Evolutionary conservation across 2,329 filamentous ascomycete species (phyloP).

Genomic region (Cercospora berteroae): DNA sequence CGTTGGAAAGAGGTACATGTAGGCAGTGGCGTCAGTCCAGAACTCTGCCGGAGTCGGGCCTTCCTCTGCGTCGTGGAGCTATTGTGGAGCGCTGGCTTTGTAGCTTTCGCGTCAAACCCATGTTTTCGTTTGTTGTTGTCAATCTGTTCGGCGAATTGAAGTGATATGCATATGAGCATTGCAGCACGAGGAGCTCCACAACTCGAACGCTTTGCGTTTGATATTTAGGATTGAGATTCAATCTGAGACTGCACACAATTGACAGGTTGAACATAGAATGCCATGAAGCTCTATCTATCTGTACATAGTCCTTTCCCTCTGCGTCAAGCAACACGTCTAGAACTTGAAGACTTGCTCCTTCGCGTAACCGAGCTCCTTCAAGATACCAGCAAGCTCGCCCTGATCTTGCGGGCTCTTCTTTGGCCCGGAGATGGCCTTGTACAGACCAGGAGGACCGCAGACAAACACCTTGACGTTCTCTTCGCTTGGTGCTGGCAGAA

Average conservation of each 20-base stretch:
- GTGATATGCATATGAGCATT: neutral
- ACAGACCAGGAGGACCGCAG: slow-evolving; percentile 87
- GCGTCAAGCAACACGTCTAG: slow-evolving; percentile 46
- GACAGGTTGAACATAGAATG: neutral
- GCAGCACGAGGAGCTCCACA: neutral
- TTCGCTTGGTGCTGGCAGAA: slow-evolving; percentile 86
- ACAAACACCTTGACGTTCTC: slow-evolving; percentile 96
- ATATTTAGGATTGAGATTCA: neutral
- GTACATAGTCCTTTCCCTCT: slow-evolving; percentile 13
- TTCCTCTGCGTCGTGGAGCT: slow-evolving; percentile 8
- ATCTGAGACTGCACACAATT: neutral
- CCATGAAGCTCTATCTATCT: slow-evolving; percentile 14
- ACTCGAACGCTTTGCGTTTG: neutral
- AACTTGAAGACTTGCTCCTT: slow-evolving; percentile 98
- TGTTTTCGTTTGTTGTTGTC: neutral
- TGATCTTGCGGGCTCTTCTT: slow-evolving; percentile 95
- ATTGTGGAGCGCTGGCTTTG: slow-evolving; percentile 6
- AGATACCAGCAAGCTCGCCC: slow-evolving; percentile 77
- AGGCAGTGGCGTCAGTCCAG: slow-evolving; percentile 10
- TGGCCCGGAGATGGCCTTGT: slow-evolving; percentile 84
- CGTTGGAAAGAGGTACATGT: neutral
- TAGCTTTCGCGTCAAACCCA: neutral
- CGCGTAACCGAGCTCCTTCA: slow-evolving; percentile 80
- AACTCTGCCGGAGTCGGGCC: slow-evolving; percentile 15
- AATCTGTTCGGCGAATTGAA: neutral